phyloP scores from a whole-genome alignment of 495 filamentous ascomycete species.

The Hypoxylon lenormandii region DNA sequence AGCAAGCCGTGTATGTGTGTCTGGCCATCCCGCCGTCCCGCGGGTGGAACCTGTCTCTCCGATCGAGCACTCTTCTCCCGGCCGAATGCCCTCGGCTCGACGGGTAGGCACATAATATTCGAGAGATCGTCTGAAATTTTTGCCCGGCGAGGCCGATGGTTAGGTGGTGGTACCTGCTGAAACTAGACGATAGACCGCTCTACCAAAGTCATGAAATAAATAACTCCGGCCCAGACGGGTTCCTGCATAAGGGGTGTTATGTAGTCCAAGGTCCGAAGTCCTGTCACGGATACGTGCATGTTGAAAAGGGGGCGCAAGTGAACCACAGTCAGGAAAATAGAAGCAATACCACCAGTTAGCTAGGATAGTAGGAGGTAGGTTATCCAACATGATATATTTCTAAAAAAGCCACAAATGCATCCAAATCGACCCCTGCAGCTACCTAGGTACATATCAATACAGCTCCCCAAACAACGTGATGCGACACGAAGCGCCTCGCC shows the following conservation, averaged over 20 bases:
- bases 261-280: neutral
- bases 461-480: constrained; percentile 23
- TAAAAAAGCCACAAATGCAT: constrained; percentile 32
- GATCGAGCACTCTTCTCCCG: neutral
- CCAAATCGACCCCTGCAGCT: constrained; percentile 2
- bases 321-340: neutral
- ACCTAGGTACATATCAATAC: constrained; percentile 48
- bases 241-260: constrained; percentile 2
- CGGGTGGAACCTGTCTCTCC: neutral
- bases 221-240: constrained; percentile 8
- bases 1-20: constrained; percentile 2
- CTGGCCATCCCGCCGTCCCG: neutral
- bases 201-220: neutral
- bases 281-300: neutral
- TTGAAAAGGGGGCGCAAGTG: neutral
- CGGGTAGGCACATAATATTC: neutral
- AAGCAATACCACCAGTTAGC: no score
- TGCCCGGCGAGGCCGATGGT: neutral
- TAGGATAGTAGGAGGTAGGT: neutral
- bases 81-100: neutral
- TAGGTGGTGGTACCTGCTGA: neutral
- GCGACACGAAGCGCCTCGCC: constrained; percentile 35
- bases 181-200: no score
- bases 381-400: constrained; percentile 35
- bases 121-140: neutral